Base-by-base conservation (phyloP, 306 rosid genomes). In the Citrullus amarus region DNA sequence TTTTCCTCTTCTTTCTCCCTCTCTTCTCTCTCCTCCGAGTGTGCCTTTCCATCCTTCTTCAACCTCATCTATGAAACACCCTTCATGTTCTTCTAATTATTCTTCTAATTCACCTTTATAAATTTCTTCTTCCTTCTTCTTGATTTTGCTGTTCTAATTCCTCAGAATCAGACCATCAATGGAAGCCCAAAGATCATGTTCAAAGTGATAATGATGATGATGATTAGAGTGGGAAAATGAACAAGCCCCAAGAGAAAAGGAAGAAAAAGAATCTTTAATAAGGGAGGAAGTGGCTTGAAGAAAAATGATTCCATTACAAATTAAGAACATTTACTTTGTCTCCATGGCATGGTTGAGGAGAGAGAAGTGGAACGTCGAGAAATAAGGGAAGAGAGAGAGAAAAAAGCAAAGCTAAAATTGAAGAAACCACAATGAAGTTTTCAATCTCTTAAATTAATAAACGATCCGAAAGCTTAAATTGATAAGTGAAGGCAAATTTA, bases 271-370 rank as follows among this genome's bases (percentile, higher is more conserved):
- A 60, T 60, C 18, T 60, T 60, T 1, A 58, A 58, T 10, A 59
- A 75, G 75, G 2, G 88, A 86, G 58, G 57, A 84, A 60, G 83
- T 88, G 61, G 86, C 86, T 30, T 90, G 78, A 68, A 92, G 79
- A 68, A 88, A 90, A 53, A 92, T 90, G 78, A 90, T 88, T 78
- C 81, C 92, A 77, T 90, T 90, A 10, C 90, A 92, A 17, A 90
- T 30, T 50, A 90, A 90, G 76, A 92, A 92, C 87, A 92, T 84
- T 85, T 87, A 89, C 83, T 88, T 92, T 25, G 89, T 88, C 70
- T 92, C 86, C 9, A 90, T 81, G 41, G 83, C 81, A 81, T 79
- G 93, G 50, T 87, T 81, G 85, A 88, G 72, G 60, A 88, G 70
- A 68, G 89, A 80, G 71, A 89, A 81, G 70, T 85, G 86, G 56